phyloP scores from a whole-genome alignment of 164 flowering plant species.

The Annona cherimola region DNA sequence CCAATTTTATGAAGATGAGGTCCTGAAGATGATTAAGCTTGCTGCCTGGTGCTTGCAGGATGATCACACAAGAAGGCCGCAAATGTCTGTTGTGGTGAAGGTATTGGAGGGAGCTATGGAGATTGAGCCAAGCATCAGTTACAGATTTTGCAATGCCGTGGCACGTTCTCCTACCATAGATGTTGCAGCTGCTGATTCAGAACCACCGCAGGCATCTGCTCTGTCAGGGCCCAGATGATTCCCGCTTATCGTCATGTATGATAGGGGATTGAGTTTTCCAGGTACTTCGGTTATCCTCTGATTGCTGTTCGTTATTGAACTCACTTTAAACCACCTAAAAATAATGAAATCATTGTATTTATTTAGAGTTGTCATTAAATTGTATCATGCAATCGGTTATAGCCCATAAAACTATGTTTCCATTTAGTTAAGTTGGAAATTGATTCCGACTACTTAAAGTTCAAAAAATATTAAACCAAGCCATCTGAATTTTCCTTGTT shows the following conservation, averaged over 20 bases:
- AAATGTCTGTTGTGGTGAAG: conserved; percentile 22
- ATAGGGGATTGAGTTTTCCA: not conserved
- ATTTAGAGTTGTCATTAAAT: too few species aligned
- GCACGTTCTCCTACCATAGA: not conserved
- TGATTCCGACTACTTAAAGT: too few species aligned
- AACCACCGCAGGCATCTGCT: conserved; percentile 10
- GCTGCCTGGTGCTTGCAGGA: conserved; percentile 21
- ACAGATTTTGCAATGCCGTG: not conserved
- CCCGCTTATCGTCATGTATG: not conserved
- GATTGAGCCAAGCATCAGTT: conserved; percentile 1
- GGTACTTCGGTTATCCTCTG: not conserved
- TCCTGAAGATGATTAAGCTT: conserved; percentile 12
- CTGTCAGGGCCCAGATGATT: conserved; percentile 21
- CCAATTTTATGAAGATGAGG: conserved; percentile 13
- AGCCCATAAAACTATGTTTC: too few species aligned
- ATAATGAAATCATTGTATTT: too few species aligned
- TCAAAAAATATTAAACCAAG: too few species aligned
- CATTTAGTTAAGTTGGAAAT: too few species aligned
- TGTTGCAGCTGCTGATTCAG: not conserved
- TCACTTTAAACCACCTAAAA: too few species aligned
- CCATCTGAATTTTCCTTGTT: too few species aligned
- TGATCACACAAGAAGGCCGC: conserved; percentile 14
- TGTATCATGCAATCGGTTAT: too few species aligned
- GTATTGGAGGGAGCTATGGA: conserved; percentile 21
- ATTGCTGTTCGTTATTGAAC: not conserved